Percentiles rank a stretch among this genome's conserved stretches.
Conservation (phyloP, 2,329 filamentous ascomycete species). For the Aspergillus transmontanensis region DNA sequence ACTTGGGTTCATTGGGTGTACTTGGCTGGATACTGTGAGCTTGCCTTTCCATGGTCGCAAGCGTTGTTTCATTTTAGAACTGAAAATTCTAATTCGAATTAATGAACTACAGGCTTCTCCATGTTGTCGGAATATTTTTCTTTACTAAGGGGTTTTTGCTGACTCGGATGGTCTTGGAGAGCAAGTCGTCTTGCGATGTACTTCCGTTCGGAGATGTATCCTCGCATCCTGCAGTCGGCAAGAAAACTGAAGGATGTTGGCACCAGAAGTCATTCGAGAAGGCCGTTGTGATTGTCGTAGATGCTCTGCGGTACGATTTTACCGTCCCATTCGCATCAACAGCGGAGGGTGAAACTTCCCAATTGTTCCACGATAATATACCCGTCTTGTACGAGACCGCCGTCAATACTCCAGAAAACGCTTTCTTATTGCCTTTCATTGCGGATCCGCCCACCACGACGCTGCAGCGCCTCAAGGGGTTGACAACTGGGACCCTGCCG, state of each 20-base stretch:
- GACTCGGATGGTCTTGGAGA: conserved; percentile 77
- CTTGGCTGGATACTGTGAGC: conserved; percentile 46
- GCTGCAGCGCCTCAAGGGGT: conserved; percentile 84
- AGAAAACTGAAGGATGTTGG: conserved; percentile 76
- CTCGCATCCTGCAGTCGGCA: conserved; percentile 16
- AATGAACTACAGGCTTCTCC: conserved; percentile 59
- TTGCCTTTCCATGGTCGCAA: background rate
- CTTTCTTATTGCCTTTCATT: conserved; percentile 91
- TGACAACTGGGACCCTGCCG: conserved; percentile 92
- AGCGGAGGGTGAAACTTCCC: conserved; percentile 48
- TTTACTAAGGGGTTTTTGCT: conserved; percentile 95
- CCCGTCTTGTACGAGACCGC: conserved; percentile 86
- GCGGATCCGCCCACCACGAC: conserved; percentile 95
- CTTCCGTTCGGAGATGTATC: conserved; percentile 63
- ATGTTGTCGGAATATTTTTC: conserved; percentile 80
- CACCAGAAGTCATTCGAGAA: conserved; percentile 92
- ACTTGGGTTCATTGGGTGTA: conserved; percentile 41
- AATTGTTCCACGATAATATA: conserved; percentile 83
- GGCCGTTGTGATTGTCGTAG: conserved; percentile 85
- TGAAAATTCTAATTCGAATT: background rate
- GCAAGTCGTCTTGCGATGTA: conserved; percentile 69
- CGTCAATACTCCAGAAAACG: conserved; percentile 71
- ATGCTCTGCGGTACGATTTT: conserved; percentile 95
- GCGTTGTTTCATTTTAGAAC: background rate
- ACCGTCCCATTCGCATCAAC: conserved; percentile 72